Conservation (phyloP, 2,329 filamentous ascomycete genomes). For the Neonectria hederae region DNA sequence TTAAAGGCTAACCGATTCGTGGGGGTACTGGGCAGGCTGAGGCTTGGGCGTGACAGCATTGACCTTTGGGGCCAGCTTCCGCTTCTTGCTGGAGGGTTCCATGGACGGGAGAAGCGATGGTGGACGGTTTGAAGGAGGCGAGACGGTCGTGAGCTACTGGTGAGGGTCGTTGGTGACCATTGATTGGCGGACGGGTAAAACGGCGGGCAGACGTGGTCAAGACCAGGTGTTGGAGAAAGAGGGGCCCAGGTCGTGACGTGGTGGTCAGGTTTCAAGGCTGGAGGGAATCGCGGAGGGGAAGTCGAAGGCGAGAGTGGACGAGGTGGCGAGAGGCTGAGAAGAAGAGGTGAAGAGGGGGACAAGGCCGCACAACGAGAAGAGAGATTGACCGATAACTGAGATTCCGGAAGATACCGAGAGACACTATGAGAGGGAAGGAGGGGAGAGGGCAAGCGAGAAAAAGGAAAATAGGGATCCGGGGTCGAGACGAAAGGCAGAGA, state of each 20-base stretch:
- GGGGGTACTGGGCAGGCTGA: conserved; percentile 46
- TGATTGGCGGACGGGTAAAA: conserved; percentile 30
- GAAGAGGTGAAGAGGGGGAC: conserved; percentile 4
- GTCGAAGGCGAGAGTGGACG: conserved; percentile 1
- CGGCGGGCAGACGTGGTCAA: conserved; percentile 4
- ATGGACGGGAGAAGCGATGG: conserved; percentile 43
- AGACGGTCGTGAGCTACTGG: conserved; percentile 31
- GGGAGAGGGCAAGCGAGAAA: conserved; percentile 21
- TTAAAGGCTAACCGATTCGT: conserved; percentile 48
- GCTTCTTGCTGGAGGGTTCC: conserved; percentile 56
- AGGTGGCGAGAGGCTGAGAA: conserved; percentile 7
- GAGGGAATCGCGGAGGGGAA: neutral
- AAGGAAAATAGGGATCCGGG: neutral
- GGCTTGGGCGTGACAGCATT: conserved; percentile 45
- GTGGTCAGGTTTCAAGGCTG: neutral
- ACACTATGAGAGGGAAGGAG: neutral
- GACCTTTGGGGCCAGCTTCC: conserved; percentile 57
- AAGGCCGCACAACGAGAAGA: conserved; percentile 17
- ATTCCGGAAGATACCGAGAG: conserved; percentile 24
- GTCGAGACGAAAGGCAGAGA: conserved; percentile 4
- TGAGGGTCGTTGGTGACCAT: conserved; percentile 33
- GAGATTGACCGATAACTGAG: conserved; percentile 24
- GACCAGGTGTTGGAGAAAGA: conserved; percentile 3
- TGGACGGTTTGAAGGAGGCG: conserved; percentile 25
- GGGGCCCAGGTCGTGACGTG: neutral